Conservation (phyloP, 108 stramenopile species). For the Nitzschia sp. region DNA sequence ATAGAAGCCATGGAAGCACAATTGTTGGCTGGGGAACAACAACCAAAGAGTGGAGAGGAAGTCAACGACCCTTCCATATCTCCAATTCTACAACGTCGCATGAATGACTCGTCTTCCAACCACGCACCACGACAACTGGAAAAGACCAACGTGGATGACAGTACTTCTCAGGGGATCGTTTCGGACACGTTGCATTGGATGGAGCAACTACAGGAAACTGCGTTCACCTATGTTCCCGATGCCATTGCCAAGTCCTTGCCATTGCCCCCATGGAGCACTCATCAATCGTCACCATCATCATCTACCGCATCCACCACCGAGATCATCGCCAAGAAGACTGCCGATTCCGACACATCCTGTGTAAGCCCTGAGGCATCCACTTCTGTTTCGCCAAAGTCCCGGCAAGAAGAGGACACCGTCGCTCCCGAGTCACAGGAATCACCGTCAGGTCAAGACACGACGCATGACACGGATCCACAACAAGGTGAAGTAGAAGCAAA, state of each 20-base stretch:
- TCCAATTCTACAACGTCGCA: not conserved
- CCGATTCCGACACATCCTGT: no score
- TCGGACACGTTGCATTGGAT: no score
- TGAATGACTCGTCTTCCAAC: not conserved
- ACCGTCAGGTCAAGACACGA: not conserved
- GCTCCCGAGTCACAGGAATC: not conserved
- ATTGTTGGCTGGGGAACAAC: not conserved
- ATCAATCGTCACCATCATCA: not conserved
- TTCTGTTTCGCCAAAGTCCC: no score
- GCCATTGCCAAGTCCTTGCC: not conserved
- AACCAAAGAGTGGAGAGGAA: not conserved
- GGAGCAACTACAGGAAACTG: no score
- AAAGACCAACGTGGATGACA: not conserved
- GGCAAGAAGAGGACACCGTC: not conserved
- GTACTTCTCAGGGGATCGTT: not conserved
- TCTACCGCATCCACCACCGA: no score
- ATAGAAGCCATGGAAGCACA: constrained; percentile 1
- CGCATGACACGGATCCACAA: not conserved
- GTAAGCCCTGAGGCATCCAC: no score
- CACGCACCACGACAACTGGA: not conserved
- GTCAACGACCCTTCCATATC: not conserved
- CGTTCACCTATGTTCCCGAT: no score
- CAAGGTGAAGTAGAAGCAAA: not conserved
- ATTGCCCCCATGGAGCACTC: not conserved
- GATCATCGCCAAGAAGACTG: no score